A percentile compares a stretch with the other conserved stretches of the same genome.
Evolutionary conservation across 495 filamentous ascomycete genomes (phyloP).

Genomic region (Aspergillus affinis): DNA sequence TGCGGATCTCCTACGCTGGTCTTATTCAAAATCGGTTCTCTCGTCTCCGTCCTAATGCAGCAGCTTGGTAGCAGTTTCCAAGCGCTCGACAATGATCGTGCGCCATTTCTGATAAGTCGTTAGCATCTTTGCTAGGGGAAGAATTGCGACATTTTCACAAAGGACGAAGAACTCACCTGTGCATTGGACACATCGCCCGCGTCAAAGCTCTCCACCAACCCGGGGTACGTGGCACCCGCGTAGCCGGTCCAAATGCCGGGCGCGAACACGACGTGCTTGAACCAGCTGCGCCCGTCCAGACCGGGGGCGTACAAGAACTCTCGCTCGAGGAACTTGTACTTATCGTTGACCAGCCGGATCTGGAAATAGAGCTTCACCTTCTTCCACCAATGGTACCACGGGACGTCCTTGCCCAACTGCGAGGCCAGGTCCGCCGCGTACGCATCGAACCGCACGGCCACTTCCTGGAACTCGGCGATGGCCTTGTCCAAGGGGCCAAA

Average conservation of each 20-base stretch:
- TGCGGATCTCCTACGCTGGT: not conserved
- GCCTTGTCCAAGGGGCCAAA: conserved; percentile 50
- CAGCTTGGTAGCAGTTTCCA: conserved; percentile 38
- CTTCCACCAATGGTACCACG: conserved; percentile 79
- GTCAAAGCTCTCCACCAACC: conserved; percentile 60
- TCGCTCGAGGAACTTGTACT: conserved; percentile 62
- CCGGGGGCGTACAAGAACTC: conserved; percentile 59
- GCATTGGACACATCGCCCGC: conserved; percentile 48
- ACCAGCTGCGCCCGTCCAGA: conserved; percentile 60
- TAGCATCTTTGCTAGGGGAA: not conserved
- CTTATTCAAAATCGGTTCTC: not conserved
- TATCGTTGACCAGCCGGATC: conserved; percentile 54
- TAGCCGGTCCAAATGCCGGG: conserved; percentile 89
- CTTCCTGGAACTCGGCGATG: conserved; percentile 45
- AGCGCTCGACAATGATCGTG: conserved; percentile 40
- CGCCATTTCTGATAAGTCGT: conserved; percentile 43
- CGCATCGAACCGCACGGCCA: conserved; percentile 53
- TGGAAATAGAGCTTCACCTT: conserved; percentile 59
- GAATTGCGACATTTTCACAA: conserved; percentile 6
- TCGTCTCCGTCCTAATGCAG: conserved; percentile 20
- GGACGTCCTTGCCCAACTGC: conserved; percentile 51
- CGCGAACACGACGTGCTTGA: conserved; percentile 70
- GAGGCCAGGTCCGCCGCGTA: conserved; percentile 50
- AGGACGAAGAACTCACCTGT: conserved; percentile 30
- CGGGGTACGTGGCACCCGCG: conserved; percentile 68